phyloP scores from a whole-genome alignment of 2,329 filamentous ascomycete species.

The Lojkania enalia region DNA sequence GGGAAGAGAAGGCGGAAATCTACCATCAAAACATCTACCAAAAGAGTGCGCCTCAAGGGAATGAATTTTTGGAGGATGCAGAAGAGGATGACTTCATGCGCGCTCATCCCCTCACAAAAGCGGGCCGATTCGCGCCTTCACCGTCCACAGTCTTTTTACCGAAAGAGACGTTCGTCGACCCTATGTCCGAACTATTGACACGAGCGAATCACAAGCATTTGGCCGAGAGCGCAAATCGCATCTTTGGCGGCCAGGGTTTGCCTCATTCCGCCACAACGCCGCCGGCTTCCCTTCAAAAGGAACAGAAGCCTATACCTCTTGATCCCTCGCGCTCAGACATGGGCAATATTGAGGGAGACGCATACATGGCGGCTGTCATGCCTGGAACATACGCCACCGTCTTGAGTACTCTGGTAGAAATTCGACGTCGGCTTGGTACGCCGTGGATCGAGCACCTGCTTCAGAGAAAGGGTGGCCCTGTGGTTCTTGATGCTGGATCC shows the following conservation, averaged over 20 bases:
- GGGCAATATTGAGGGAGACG: slow-evolving; percentile 75
- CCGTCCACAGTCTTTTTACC: slow-evolving; percentile 79
- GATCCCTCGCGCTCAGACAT: slow-evolving; percentile 67
- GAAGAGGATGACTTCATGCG: slow-evolving; percentile 54
- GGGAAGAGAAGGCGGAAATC: slow-evolving; percentile 33
- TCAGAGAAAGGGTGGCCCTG: slow-evolving; percentile 61
- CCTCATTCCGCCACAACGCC: slow-evolving; percentile 76
- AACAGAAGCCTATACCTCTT: slow-evolving; percentile 67
- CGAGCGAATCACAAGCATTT: slow-evolving; percentile 71
- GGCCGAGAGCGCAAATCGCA: slow-evolving; percentile 67
- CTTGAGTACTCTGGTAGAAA: slow-evolving; percentile 70
- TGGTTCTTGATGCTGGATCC: slow-evolving; percentile 73
- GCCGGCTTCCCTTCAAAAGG: slow-evolving; percentile 54
- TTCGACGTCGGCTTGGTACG: slow-evolving; percentile 71
- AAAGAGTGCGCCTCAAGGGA: slow-evolving; percentile 46
- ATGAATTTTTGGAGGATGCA: slow-evolving; percentile 41
- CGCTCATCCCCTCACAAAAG: slow-evolving; percentile 72
- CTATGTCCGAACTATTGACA: slow-evolving; percentile 70
- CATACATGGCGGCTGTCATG: slow-evolving; percentile 69
- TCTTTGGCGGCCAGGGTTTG: slow-evolving; percentile 76
- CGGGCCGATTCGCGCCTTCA: slow-evolving; percentile 73
- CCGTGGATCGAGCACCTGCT: slow-evolving; percentile 71
- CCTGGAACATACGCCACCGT: slow-evolving; percentile 72
- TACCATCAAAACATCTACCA: slow-evolving; percentile 46
- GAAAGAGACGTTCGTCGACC: slow-evolving; percentile 66